phyloP scores from a whole-genome alignment of 306 rosid genomes.

The Mimosa pudica region DNA sequence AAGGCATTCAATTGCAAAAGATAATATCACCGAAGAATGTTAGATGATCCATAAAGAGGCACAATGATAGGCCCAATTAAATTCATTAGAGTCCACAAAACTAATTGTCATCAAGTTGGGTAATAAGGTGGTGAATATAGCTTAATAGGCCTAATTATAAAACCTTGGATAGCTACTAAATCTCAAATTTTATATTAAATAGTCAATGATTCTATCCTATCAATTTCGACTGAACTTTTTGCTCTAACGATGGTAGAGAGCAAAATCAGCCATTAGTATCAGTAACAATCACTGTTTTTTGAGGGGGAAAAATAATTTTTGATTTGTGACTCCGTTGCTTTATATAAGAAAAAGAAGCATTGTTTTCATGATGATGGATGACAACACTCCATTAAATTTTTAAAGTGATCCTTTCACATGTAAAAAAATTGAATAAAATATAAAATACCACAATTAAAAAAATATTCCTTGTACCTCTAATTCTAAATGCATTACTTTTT shows the following conservation, averaged over 20 bases:
- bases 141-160: slow-evolving; percentile 36
- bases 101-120: slow-evolving; percentile 17
- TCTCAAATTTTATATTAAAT: neutral
- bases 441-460: neutral
- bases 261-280: neutral
- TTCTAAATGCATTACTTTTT: too few relatives aligned
- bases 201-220: slow-evolving; percentile 31
- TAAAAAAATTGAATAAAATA: neutral
- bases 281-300: neutral
- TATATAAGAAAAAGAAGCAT: neutral
- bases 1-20: slow-evolving; percentile 6
- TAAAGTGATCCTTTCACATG: neutral
- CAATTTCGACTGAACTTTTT: neutral
- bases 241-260: neutral
- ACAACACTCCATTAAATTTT: neutral
- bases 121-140: neutral
- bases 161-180: slow-evolving; percentile 21
- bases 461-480: too few relatives aligned
- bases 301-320: neutral
- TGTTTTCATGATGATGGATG: neutral
- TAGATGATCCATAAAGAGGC: slow-evolving; percentile 12
- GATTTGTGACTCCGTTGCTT: neutral
- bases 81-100: slow-evolving; percentile 7
- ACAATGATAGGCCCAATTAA: slow-evolving; percentile 32
- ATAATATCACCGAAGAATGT: slow-evolving; percentile 26